A percentile compares a stretch with the other conserved stretches of the same genome.
Conservation (phyloP, 768 basidiomycete genomes). For the Infundibulicybe gibba region DNA sequence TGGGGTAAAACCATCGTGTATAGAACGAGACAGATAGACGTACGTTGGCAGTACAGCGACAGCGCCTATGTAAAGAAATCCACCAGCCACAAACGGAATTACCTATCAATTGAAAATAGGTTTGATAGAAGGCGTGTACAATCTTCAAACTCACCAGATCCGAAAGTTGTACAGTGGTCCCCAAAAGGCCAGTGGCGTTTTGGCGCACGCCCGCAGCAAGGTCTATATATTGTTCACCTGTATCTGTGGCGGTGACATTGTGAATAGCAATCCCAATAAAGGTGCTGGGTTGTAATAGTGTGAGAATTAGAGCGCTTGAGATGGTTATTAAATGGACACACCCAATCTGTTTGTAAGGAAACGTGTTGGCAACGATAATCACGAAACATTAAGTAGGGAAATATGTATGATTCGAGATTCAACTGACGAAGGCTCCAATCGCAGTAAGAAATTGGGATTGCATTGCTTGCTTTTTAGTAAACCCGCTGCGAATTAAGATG, state of each 20-base stretch:
- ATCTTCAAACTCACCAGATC: slow-evolving; percentile 64
- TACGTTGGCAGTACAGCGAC: slow-evolving; percentile 91
- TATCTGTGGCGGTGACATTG: slow-evolving; percentile 57
- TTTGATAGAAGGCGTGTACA: slow-evolving; percentile 21
- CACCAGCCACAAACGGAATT: slow-evolving; percentile 86
- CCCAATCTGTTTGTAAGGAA: slow-evolving; percentile 33
- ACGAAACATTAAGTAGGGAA: slow-evolving; percentile 11
- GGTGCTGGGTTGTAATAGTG: slow-evolving; percentile 43
- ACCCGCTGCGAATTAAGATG: slow-evolving; percentile 87
- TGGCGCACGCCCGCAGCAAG: slow-evolving; percentile 78
- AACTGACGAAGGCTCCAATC: slow-evolving; percentile 84
- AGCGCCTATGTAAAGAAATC: slow-evolving; percentile 91
- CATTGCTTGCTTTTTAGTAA: slow-evolving; percentile 91
- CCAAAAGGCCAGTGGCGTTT: slow-evolving; percentile 72
- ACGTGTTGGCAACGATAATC: slow-evolving; percentile 12
- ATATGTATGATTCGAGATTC: slow-evolving; percentile 16
- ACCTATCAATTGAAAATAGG: slow-evolving; percentile 33
- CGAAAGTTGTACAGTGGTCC: slow-evolving; percentile 73
- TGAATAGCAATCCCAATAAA: slow-evolving; percentile 88
- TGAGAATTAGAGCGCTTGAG: slow-evolving; percentile 13
- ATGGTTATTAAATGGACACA: slow-evolving; percentile 13
- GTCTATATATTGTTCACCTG: slow-evolving; percentile 41
- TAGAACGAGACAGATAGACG: slow-evolving; percentile 24
- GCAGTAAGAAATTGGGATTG: slow-evolving; percentile 91
- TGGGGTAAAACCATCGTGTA: too few species aligned